A percentile compares a stretch with the other conserved stretches of the same genome.
Evolutionary conservation across 2,329 filamentous ascomycete species (phyloP).

Genomic region (Colletotrichum falcatum): DNA sequence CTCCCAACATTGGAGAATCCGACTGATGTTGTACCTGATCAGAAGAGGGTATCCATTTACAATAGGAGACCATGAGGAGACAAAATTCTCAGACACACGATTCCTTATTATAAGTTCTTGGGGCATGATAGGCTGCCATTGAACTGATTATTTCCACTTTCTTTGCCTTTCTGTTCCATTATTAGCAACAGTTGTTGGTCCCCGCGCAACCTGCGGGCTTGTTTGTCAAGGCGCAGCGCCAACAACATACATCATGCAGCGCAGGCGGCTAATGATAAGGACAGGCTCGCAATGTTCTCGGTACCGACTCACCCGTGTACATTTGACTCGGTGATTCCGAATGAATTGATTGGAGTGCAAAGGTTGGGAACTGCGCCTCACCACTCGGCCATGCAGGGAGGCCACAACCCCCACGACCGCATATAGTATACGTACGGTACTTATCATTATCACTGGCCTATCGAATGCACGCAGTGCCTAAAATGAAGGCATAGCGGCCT

Average conservation of each 20-base stretch:
- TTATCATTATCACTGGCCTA: neutral
- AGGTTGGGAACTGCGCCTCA: too few relatives aligned
- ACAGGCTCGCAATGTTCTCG: too few relatives aligned
- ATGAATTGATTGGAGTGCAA: neutral
- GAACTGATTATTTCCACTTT: neutral
- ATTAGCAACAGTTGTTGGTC: neutral
- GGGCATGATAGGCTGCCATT: fast-evolving
- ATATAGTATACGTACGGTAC: too few relatives aligned
- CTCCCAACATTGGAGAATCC: neutral
- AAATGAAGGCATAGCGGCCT: neutral
- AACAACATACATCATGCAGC: neutral
- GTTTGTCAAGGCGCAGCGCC: too few relatives aligned
- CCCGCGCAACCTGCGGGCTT: neutral
- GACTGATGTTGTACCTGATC: too few relatives aligned
- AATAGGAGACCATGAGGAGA: neutral
- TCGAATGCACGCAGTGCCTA: neutral
- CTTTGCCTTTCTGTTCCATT: neutral
- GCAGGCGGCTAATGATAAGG: neutral
- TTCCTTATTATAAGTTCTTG: neutral
- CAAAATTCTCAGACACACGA: neutral
- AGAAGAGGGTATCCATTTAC: neutral
- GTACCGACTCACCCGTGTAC: neutral
- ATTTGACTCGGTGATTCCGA: neutral
- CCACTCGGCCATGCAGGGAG: neutral
- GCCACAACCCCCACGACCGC: too few relatives aligned